Base-by-base conservation (phyloP, 2,329 filamentous ascomycete genomes). In the Cercospora sojina region DNA sequence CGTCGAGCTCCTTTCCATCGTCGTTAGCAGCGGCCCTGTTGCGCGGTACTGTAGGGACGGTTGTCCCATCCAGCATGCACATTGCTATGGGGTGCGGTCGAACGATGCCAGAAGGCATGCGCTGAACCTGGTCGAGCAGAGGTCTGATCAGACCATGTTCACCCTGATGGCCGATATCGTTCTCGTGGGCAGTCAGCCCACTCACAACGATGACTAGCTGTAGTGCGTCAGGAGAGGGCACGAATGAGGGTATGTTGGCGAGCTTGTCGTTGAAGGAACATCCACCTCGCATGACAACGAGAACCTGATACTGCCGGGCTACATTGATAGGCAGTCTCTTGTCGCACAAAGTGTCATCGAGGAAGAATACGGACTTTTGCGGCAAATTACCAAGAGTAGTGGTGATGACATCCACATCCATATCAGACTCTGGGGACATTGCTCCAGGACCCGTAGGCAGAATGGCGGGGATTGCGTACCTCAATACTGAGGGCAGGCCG, bases 201-300 rank as follows among this genome's bases (percentile, higher is more conserved):
- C 85, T 88, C 4, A 97, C 86, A 0, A 97, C 80, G 51, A 98
- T 81, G 29, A 98, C 92, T 3, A 98, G 85, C 77, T 96, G 91
- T 18, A 98, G 81, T 8, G 57, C 43, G 10, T 79, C 77, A 0
- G 82, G 77, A 0, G 83, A 82, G 1, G 76, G 74, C 1, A 88
- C 83, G 76, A 89, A 94, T 9, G 87, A 86, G 0, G 94, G 93
- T n/a, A 98, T 93, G 70, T 92, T 93, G 60, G 85, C 84, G 0
- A 98, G 81, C 78, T 99, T 99, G 29, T 90, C 81, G 38, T 87
- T 89, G 78, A 98, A 98, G 25, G 86, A 90, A 80, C 95, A 99
- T 0, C 87, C 88, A 43, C 95, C 94, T 5, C 95, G 88, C 29
- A 87, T 88, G 73, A 98, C 84, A 59, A 97, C 86, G 66, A 99